Evolutionary conservation across 208 protist species (phyloP), one percentile per base, ranked within the genome.

Genomic region (Crithidia expoeki): DNA sequence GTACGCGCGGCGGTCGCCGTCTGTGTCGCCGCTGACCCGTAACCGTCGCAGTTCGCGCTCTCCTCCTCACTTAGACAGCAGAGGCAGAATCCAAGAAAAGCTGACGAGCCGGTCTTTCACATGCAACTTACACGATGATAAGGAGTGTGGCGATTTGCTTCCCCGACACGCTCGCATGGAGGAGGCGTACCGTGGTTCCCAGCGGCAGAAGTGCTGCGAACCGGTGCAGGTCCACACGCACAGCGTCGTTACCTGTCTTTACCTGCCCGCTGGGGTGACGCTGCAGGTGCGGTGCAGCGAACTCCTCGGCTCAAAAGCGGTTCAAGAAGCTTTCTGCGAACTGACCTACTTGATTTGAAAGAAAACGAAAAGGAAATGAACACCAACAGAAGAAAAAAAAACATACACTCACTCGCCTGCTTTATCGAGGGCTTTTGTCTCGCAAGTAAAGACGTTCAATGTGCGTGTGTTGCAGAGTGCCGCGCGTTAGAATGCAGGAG

Each of bases 251-350:
- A 69, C 88, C 28, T 80, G 78, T 50, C 38, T 90, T 25, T 84
- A 72, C 38, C 58, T 94, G n/a, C 76, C 80, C 4, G 74, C 53
- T 0, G 79, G 79, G 0, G 69, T 78, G 21, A 34, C 44, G 30
- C 27, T 91, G 38, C 49, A 81, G 72, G 85, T 89, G 59, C 76
- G 80, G 28, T 89, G 79, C 58, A 47, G 76, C 49, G 60, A 77
- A 11, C 32, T 76, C 25, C 42, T 72, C 55, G 56, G 73, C 52
- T 75, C 68, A 0, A 75, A 59, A 21, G 42, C 55, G 12, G 53
- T 81, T 16, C 47, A 78, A 50, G 88, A 89, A 50, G 85, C 79
- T 2, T 83, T 90, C 50, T 55, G 88, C 19, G 85, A 94, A 72
- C 32, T 91, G 27, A 82, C 85, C 53, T 75, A 80, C 53, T 58